Percentiles rank a stretch among this genome's conserved stretches.
Evolutionary conservation across 2,329 filamentous ascomycete genomes (phyloP).

Genomic region (Aspergillus quadrilineatus): DNA sequence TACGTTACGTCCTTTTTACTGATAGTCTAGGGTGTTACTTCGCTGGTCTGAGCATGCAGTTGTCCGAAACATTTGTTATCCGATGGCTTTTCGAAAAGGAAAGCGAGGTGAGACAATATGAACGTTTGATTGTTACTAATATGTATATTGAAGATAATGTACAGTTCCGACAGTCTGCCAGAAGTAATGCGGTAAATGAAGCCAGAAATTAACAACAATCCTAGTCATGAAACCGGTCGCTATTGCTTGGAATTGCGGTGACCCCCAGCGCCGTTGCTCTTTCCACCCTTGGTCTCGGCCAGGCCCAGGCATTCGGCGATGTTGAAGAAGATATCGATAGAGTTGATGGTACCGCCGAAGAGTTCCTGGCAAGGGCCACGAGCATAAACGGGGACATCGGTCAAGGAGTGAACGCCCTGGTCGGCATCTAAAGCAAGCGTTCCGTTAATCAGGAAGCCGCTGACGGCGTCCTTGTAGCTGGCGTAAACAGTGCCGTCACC

Average conservation of each 20-base stretch:
- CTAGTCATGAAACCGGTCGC: not conserved
- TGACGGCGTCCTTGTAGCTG: constrained; percentile 64
- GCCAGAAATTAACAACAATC: not conserved
- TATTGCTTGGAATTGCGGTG: not conserved
- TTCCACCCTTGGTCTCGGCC: constrained; percentile 22
- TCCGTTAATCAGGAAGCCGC: constrained; percentile 73
- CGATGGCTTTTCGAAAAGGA: not conserved
- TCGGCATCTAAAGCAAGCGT: constrained; percentile 63
- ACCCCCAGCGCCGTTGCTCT: not conserved
- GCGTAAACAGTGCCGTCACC: constrained; percentile 59
- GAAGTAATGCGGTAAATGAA: not conserved
- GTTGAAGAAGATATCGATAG: constrained; percentile 42
- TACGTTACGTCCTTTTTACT: not conserved
- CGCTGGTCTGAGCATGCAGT: not conserved
- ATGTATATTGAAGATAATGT: constrained; percentile 10
- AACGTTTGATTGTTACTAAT: constrained; percentile 1
- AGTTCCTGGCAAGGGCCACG: constrained; percentile 74
- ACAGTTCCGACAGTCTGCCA: not conserved
- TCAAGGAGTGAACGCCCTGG: constrained; percentile 74
- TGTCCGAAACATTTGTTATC: not conserved
- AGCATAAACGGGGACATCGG: constrained; percentile 76
- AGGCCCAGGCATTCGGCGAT: constrained; percentile 43
- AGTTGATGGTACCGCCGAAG: constrained; percentile 57
- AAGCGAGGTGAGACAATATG: not conserved
- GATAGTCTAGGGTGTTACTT: not conserved